Percentiles rank a stretch among this genome's conserved stretches.
Evolutionary conservation across 1,139 yeast species (phyloP).

Genomic region (Diutina mesorugosa): DNA sequence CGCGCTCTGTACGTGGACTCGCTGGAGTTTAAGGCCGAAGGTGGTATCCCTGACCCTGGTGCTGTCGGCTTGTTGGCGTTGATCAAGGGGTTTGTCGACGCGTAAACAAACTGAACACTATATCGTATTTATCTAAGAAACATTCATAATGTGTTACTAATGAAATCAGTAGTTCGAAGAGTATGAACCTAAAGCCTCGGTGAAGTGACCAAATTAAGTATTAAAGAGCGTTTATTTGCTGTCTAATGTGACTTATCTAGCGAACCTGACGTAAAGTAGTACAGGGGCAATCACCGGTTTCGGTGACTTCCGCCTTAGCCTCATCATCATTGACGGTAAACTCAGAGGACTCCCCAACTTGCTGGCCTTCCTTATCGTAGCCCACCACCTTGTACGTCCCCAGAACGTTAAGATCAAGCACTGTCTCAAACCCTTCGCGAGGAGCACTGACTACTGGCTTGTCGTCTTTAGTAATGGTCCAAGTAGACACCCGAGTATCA

Average conservation of each 20-base stretch:
- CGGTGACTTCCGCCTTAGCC: no score
- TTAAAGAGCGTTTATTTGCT: no score
- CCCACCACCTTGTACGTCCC: background rate
- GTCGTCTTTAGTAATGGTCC: constrained; percentile 10
- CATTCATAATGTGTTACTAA: no score
- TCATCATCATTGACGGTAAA: background rate
- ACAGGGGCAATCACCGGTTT: no score
- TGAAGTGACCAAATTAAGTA: no score
- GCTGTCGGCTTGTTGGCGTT: constrained; percentile 71
- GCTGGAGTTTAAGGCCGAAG: constrained; percentile 36
- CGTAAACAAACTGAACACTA: background rate
- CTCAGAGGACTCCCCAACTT: background rate
- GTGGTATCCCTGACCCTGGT: constrained; percentile 89
- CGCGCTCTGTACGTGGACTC: constrained; percentile 81
- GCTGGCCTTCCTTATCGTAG: background rate
- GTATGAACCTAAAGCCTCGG: no score
- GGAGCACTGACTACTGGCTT: background rate
- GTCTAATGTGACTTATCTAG: no score
- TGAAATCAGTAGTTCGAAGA: no score
- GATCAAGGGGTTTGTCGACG: background rate
- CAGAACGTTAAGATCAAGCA: background rate
- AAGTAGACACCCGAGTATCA: constrained; percentile 18
- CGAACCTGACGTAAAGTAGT: no score
- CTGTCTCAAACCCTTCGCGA: background rate
- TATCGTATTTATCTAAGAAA: no score